These are phyloP conservation scores for Talaromyces wortmannii DNA, from an alignment of 495 filamentous ascomycete genomes.

Conservation along the genomic window DNA sequence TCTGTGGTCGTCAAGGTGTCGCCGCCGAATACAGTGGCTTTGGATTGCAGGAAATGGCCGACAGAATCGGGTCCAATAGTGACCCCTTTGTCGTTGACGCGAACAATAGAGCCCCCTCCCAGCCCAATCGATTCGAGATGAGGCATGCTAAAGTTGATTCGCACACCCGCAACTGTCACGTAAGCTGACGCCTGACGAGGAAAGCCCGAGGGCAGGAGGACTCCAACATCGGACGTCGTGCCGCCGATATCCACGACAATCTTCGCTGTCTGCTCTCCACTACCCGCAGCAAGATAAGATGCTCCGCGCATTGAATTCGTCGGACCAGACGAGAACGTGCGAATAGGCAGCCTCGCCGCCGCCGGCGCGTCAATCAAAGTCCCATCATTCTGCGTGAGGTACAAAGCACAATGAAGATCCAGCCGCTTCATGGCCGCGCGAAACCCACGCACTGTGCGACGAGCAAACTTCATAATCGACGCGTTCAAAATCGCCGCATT, in stretches of 20 bases:
- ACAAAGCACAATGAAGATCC: conserved; percentile 34
- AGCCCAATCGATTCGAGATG: conserved; percentile 47
- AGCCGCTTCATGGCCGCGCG: conserved; percentile 29
- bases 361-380: conserved; percentile 34
- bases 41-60: conserved; percentile 35
- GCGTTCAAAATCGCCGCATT: conserved; percentile 50
- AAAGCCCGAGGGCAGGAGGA: conserved; percentile 38
- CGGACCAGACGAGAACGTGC: conserved; percentile 44
- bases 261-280: conserved; percentile 22
- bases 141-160: conserved; percentile 44
- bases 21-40: conserved; percentile 45
- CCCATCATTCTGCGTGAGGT: conserved; percentile 48
- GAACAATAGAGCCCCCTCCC: conserved; percentile 46
- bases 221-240: conserved; percentile 40
- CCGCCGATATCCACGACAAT: conserved; percentile 46
- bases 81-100: conserved; percentile 20
- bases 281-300: conserved; percentile 27
- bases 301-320: conserved; percentile 48
- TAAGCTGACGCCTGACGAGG: conserved; percentile 34
- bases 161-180: conserved; percentile 35
- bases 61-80: conserved; percentile 52
- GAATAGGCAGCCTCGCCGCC: conserved; percentile 39
- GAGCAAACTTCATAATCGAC: conserved; percentile 34
- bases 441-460: conserved; percentile 36
- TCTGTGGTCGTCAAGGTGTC: conserved; percentile 43